These are phyloP conservation scores for Jaltomata sinuosa DNA, from an alignment of 257 asterid species.

Conservation along the genomic window DNA sequence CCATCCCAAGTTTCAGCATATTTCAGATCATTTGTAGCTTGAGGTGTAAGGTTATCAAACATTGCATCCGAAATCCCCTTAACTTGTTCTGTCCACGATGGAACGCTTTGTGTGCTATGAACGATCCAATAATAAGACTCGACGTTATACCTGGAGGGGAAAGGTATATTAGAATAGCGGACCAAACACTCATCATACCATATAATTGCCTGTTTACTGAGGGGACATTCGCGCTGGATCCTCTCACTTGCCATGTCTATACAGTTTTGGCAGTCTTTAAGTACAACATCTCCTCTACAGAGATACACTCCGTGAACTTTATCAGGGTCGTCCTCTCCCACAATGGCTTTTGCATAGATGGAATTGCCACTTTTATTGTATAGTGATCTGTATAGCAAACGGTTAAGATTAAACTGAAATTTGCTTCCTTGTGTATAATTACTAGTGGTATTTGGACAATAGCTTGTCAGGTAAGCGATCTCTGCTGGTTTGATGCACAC, in stretches of 20 bases:
- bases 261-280: neutral
- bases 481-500: neutral
- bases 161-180: neutral
- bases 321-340: neutral
- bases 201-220: neutral
- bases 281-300: neutral
- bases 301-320: neutral
- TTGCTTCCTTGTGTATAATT: neutral
- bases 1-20: neutral
- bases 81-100: neutral
- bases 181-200: neutral
- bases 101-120: neutral
- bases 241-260: neutral
- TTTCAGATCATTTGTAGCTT: neutral
- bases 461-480: neutral
- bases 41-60: neutral
- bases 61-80: neutral
- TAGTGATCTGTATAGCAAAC: neutral
- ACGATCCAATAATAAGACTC: neutral
- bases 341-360: neutral
- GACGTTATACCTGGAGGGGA: neutral
- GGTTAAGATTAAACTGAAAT: neutral
- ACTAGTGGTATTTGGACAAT: neutral
- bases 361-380: neutral
- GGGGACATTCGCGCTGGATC: neutral